phyloP scores from a whole-genome alignment of 2,329 filamentous ascomycete species.

The Fusarium incarnatum region DNA sequence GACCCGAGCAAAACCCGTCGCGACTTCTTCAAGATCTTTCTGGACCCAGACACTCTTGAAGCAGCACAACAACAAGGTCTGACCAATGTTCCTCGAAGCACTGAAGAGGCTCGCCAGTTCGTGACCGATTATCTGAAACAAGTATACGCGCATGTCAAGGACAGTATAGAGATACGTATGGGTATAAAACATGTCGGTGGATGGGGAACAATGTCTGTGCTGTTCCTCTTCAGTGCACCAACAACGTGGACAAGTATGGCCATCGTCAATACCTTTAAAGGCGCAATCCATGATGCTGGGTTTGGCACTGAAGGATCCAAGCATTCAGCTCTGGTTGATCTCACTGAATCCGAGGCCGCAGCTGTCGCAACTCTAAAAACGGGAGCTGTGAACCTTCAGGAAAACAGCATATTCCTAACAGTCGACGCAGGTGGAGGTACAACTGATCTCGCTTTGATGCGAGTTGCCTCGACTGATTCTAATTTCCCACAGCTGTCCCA shows the following conservation, averaged over 20 bases:
- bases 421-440: slow-evolving; percentile 7
- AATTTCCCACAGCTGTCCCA: not conserved
- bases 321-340: slow-evolving; percentile 56
- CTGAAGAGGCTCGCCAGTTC: slow-evolving; percentile 59
- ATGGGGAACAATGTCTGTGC: slow-evolving; percentile 60
- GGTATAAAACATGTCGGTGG: slow-evolving; percentile 52
- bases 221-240: slow-evolving; percentile 68
- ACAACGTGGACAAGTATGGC: slow-evolving; percentile 66
- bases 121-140: slow-evolving; percentile 62
- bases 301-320: slow-evolving; percentile 58
- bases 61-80: slow-evolving; percentile 58
- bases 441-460: slow-evolving; percentile 6
- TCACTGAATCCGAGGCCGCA: slow-evolving; percentile 62
- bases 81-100: slow-evolving; percentile 55
- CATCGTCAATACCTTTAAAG: slow-evolving; percentile 63
- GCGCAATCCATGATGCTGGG: slow-evolving; percentile 59
- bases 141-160: slow-evolving; percentile 62
- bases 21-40: slow-evolving; percentile 68
- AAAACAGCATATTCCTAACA: not conserved
- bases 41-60: slow-evolving; percentile 59
- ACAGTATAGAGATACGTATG: slow-evolving; percentile 56
- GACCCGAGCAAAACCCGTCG: slow-evolving; percentile 50
- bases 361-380: slow-evolving; percentile 53
- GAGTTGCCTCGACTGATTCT: not conserved
- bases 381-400: not conserved